A percentile compares a stretch with the other conserved stretches of the same genome.
phyloP scores from a whole-genome alignment of 805 yeast genomes.

The Priceomyces carsonii region DNA sequence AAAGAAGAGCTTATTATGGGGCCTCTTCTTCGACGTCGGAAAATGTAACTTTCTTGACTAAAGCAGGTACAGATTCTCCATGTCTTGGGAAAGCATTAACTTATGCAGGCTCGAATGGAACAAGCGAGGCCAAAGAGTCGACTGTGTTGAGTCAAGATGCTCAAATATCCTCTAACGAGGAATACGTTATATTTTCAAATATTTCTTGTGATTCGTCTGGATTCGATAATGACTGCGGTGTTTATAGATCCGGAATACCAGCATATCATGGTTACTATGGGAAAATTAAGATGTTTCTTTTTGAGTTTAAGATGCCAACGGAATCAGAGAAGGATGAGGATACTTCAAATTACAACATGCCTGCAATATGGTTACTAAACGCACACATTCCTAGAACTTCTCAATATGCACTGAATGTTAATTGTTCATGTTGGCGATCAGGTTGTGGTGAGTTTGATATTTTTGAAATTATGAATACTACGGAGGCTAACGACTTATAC shows the following conservation, averaged over 20 bases:
- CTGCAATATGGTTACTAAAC: slow-evolving; percentile 77
- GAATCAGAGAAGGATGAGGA: slow-evolving; percentile 36
- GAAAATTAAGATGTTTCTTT: slow-evolving; percentile 66
- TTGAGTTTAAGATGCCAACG: slow-evolving; percentile 67
- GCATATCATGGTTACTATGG: slow-evolving; percentile 75
- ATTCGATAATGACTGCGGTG: slow-evolving; percentile 64
- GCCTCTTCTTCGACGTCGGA: slow-evolving; percentile 48
- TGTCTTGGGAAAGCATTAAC: slow-evolving; percentile 72
- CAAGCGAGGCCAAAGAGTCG: slow-evolving; percentile 42
- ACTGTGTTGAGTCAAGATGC: slow-evolving; percentile 52
- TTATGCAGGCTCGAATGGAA: slow-evolving; percentile 61
- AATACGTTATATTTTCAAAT: slow-evolving; percentile 60
- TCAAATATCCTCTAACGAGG: slow-evolving; percentile 56
- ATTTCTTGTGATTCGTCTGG: slow-evolving; percentile 58
- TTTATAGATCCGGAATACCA: slow-evolving; percentile 70
- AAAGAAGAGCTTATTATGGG: slow-evolving; percentile 60
- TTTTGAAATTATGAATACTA: slow-evolving; percentile 69
- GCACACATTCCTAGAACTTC: slow-evolving; percentile 75
- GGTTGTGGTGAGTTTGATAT: slow-evolving; percentile 83
- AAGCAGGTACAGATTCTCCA: slow-evolving; percentile 57
- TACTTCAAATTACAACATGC: slow-evolving; percentile 55
- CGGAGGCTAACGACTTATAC: slow-evolving; percentile 55
- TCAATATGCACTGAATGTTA: slow-evolving; percentile 60
- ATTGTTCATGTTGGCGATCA: slow-evolving; percentile 74
- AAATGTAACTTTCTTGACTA: slow-evolving; percentile 68